A percentile compares a stretch with the other conserved stretches of the same genome.
Conservation (phyloP, 2,329 filamentous ascomycete genomes). For the Ascochyta viciae-villosae region DNA sequence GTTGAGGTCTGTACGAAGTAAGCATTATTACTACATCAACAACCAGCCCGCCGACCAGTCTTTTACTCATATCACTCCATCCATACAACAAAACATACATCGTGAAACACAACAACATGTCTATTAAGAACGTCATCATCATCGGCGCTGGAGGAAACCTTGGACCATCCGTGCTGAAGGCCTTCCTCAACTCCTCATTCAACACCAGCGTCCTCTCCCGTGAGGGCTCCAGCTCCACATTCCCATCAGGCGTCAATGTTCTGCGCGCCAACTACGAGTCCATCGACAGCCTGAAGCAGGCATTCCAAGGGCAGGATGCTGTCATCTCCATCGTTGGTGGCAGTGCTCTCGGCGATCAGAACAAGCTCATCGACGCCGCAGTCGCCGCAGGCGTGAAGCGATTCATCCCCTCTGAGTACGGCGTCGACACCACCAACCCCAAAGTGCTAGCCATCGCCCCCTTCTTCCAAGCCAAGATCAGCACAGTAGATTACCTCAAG, state of each 20-base stretch:
- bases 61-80: neutral
- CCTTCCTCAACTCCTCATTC: conserved; percentile 56
- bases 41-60: neutral
- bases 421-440: conserved; percentile 50
- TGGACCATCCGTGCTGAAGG: conserved; percentile 51
- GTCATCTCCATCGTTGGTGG: conserved; percentile 59
- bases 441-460: conserved; percentile 54
- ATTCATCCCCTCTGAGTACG: conserved; percentile 69
- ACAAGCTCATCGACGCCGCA: conserved; percentile 64
- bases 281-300: conserved; percentile 56
- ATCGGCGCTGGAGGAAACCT: conserved; percentile 55
- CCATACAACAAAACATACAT: neutral
- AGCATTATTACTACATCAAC: neutral
- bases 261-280: conserved; percentile 58
- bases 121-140: conserved; percentile 54
- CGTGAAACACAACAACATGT: conserved; percentile 25
- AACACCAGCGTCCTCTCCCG: conserved; percentile 65
- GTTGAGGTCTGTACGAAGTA: neutral
- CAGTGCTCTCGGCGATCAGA: conserved; percentile 54
- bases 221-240: conserved; percentile 51
- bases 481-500: conserved; percentile 61
- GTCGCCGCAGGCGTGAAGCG: conserved; percentile 66
- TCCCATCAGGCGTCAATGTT: conserved; percentile 52
- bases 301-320: conserved; percentile 64
- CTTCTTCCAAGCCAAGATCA: conserved; percentile 60